Conservation (phyloP, 2,329 filamentous ascomycete genomes). For the Thermothelomyces thermophilus region DNA sequence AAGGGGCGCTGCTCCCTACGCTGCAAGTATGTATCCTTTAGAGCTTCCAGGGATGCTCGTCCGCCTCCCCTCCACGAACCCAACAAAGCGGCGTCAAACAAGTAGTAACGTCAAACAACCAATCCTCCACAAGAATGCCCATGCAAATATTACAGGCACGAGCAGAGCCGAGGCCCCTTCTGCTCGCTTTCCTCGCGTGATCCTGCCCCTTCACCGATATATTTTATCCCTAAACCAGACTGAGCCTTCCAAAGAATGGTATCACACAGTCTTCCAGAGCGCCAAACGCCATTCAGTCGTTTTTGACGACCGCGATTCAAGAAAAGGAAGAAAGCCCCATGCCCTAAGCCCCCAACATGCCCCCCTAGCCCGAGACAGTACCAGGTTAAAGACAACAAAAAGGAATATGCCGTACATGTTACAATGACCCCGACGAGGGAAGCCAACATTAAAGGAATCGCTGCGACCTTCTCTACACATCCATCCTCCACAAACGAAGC, state of each 20-base stretch:
- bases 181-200: neutral
- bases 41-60: neutral
- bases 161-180: neutral
- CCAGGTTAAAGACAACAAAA: too few species aligned
- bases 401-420: constrained; percentile 11
- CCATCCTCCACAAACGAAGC: neutral
- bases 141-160: too few species aligned
- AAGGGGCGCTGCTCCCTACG: neutral
- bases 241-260: constrained; percentile 18
- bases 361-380: constrained; percentile 1
- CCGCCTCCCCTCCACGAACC: neutral
- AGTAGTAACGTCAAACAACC: neutral
- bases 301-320: constrained; percentile 17
- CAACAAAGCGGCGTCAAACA: neutral
- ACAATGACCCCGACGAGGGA: constrained; percentile 2
- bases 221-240: constrained; percentile 8
- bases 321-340: constrained; percentile 9
- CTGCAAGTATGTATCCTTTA: constrained; percentile 15
- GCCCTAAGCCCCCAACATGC: constrained; percentile 1
- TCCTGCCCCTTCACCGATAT: neutral
- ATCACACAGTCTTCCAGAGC: constrained; percentile 22
- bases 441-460: neutral
- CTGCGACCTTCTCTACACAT: neutral
- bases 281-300: constrained; percentile 24
- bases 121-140: neutral